These are phyloP conservation scores for Soucietia sequanensis DNA, from an alignment of 805 yeast species.

Conservation along the genomic window DNA sequence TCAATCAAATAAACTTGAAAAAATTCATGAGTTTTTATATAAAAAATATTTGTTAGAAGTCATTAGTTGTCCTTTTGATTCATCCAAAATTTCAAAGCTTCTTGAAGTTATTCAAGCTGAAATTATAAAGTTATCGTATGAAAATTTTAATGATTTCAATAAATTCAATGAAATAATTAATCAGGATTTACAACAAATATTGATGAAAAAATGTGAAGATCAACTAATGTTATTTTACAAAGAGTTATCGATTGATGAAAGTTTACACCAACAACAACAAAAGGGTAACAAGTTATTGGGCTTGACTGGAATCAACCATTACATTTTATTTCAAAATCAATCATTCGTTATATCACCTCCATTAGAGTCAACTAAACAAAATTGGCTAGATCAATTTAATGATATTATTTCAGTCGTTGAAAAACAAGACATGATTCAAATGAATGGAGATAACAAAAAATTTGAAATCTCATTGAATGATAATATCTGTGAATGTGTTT, in stretches of 20 bases:
- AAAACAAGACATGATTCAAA: conserved; percentile 10
- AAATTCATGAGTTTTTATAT: conserved; percentile 14
- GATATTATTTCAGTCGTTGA: conserved; percentile 16
- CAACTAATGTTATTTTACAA: conserved; percentile 7
- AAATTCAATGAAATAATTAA: conserved; percentile 21
- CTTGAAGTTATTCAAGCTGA: conserved; percentile 14
- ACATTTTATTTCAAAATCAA: conserved; percentile 35
- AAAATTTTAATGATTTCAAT: conserved; percentile 15
- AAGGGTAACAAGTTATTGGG: conserved; percentile 7
- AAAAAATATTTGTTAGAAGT: conserved; percentile 12
- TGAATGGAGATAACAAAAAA: not conserved
- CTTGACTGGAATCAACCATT: conserved; percentile 22
- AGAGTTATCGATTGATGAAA: not conserved
- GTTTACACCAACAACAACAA: conserved; percentile 1
- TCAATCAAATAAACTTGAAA: conserved; percentile 16
- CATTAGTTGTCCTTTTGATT: conserved; percentile 13
- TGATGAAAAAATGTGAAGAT: conserved; percentile 18
- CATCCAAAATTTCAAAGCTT: conserved; percentile 7
- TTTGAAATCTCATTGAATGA: conserved; percentile 1
- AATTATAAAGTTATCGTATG: conserved; percentile 13
- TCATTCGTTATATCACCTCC: conserved; percentile 40
- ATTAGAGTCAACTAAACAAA: conserved; percentile 33
- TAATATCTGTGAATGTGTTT: conserved; percentile 1
- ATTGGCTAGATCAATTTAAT: conserved; percentile 20
- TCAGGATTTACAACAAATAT: conserved; percentile 17